phyloP scores from a whole-genome alignment of 129 eudicot genomes.

The Flaveria ramosissima region DNA sequence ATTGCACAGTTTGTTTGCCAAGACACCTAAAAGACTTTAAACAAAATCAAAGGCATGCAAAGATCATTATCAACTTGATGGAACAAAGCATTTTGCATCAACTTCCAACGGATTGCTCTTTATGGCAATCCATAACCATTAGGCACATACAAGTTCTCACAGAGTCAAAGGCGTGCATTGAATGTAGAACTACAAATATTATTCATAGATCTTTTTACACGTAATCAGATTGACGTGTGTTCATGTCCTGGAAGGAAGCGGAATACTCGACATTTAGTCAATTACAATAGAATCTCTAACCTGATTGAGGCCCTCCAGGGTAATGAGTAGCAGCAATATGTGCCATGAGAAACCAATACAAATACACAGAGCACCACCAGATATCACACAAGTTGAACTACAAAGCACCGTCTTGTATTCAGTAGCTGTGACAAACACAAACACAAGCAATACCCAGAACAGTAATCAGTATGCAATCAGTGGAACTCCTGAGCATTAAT shows the following conservation, averaged over 20 bases:
- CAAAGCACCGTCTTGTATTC: slow-evolving; percentile 7
- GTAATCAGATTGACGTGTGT: neutral
- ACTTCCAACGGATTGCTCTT: too few relatives aligned
- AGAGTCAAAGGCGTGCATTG: slow-evolving; percentile 3
- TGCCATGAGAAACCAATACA: slow-evolving; percentile 48
- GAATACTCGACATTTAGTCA: too few relatives aligned
- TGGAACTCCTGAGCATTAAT: slow-evolving; percentile 10
- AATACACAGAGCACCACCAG: slow-evolving; percentile 18
- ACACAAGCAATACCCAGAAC: slow-evolving; percentile 15
- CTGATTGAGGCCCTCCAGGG: slow-evolving; percentile 56
- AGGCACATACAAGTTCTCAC: neutral
- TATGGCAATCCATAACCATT: too few relatives aligned
- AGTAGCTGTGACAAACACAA: slow-evolving; percentile 23
- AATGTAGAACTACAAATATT: neutral
- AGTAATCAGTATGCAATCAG: slow-evolving; percentile 17
- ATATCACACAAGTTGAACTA: slow-evolving; percentile 8
- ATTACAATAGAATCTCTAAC: slow-evolving; percentile 22
- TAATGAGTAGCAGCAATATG: slow-evolving; percentile 43
- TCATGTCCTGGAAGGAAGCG: too few relatives aligned
- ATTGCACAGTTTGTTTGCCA: too few relatives aligned
- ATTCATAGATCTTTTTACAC: neutral
- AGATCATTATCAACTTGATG: too few relatives aligned
- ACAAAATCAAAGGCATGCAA: too few relatives aligned
- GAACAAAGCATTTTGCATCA: too few relatives aligned
- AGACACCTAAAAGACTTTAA: too few relatives aligned